phyloP scores from a whole-genome alignment of 2,329 filamentous ascomycete genomes.

The Eutypa lata region DNA sequence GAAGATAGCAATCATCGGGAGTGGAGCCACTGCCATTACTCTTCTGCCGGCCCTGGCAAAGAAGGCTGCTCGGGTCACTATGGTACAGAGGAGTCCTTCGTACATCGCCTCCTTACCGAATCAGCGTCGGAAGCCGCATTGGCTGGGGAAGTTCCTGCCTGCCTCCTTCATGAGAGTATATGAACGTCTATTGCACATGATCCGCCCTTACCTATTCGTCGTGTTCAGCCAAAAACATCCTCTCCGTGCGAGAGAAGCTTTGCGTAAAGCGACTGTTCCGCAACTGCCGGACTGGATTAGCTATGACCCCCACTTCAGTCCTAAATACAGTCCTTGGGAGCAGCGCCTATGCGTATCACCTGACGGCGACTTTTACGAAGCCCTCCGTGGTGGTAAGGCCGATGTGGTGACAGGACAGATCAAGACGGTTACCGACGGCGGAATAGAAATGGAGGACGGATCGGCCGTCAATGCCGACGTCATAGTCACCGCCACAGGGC shows the following conservation, averaged over 20 bases:
- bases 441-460: constrained; percentile 39
- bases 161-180: background rate
- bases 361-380: constrained; percentile 54
- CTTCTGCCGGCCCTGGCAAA: constrained; percentile 68
- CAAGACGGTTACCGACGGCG: constrained; percentile 41
- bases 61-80: constrained; percentile 65
- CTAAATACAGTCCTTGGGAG: constrained; percentile 64
- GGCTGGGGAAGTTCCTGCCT: constrained; percentile 40
- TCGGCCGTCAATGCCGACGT: constrained; percentile 50
- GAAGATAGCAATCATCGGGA: constrained; percentile 70
- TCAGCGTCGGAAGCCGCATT: constrained; percentile 27
- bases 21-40: constrained; percentile 78
- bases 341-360: constrained; percentile 71
- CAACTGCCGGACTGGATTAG: constrained; percentile 53
- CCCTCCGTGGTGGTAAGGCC: constrained; percentile 41
- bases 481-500: constrained; percentile 61
- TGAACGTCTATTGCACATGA: background rate
- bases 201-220: constrained; percentile 27
- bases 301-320: constrained; percentile 61
- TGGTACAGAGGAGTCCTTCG: constrained; percentile 76
- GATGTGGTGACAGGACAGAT: constrained; percentile 52
- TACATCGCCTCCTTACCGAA: constrained; percentile 59
- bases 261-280: constrained; percentile 42
- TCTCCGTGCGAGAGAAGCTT: constrained; percentile 39
- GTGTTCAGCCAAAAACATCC: constrained; percentile 51